Percentiles rank a stretch among this genome's conserved stretches.
phyloP scores from a whole-genome alignment of 495 filamentous ascomycete genomes.

The Neurospora discreta region DNA sequence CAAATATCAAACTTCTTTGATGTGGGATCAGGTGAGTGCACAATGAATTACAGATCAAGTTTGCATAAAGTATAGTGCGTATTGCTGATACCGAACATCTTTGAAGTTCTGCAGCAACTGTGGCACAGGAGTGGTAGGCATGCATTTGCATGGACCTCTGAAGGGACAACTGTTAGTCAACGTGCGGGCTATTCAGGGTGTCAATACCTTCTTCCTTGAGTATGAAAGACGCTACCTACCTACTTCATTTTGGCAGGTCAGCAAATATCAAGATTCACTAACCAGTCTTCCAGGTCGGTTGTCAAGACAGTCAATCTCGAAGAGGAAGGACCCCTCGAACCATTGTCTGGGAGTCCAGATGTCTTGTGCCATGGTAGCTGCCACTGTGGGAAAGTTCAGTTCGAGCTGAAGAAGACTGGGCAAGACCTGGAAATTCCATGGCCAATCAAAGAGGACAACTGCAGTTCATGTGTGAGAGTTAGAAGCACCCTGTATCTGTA shows the following conservation, averaged over 20 bases:
- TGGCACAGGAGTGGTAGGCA: conserved; percentile 6
- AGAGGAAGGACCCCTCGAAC: neutral
- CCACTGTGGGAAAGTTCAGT: conserved; percentile 9
- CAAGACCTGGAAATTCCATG: neutral
- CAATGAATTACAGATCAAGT: too few relatives aligned
- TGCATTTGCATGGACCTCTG: conserved; percentile 6
- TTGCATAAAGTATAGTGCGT: neutral
- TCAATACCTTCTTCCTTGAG: conserved; percentile 10
- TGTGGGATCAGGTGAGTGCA: conserved; percentile 2
- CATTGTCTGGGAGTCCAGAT: neutral
- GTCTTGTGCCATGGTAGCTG: conserved; percentile 5
- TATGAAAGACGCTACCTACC: neutral
- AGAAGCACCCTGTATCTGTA: neutral
- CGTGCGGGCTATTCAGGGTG: conserved; percentile 5
- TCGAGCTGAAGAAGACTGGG: conserved; percentile 1
- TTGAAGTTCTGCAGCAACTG: conserved; percentile 12
- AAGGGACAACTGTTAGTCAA: conserved; percentile 7
- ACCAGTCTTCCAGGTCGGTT: neutral
- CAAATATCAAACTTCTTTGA: neutral
- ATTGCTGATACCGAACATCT: neutral
- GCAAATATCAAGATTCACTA: neutral
- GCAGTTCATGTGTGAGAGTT: conserved; percentile 14
- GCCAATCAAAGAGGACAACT: conserved; percentile 12
- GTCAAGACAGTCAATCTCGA: neutral
- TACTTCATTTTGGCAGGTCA: neutral